Base-by-base conservation (phyloP, 495 filamentous ascomycete species). In the Saxophila tyrrhenica region DNA sequence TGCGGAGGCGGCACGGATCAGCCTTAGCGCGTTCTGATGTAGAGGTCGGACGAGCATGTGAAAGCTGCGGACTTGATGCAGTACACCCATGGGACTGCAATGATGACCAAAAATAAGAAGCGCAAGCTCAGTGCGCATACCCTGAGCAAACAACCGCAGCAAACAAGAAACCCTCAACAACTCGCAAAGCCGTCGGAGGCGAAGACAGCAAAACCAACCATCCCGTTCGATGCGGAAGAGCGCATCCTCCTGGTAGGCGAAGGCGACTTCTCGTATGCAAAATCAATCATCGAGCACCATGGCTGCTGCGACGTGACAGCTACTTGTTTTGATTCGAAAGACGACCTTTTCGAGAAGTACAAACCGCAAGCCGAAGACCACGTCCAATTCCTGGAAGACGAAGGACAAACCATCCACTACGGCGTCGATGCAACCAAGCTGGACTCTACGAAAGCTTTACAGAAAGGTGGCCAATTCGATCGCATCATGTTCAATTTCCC, bases 401-500 rank as follows among this genome's bases (percentile, higher is more conserved):
- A 69, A 59, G 61, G 66, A 25, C 65, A 75, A 35, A 68, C 70
- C 38, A 74, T 91, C 9, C 65, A 85, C n/a, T 87, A 83, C 73
- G 73, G 72, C 15, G 67, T 92, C 54, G 87, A 95, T 66, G 88
- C 85, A 1, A 79, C 75, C 47, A 88, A 83, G 64, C 78, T 89
- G 58, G 75, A 75, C 19, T 66, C 70, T 3, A 75, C 71, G 54
- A 64, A 62, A 38, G 55, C 58, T 7, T 43, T 68, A 38, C 22
- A 25, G 16, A 62, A 47, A 10, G 78, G 74, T 11, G 70, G 68
- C 2, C 66, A 64, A 1, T 91, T 83, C 72, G 84, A 94, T 65
- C 71, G 78, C 35, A 81, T 96, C 48, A 77, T 88, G 46, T 98
- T 96, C 76, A 94, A 95, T 72, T 98, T 98, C 69, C 92, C 92